These are phyloP conservation scores for Peronospora farinosa DNA, from an alignment of 352 stramenopile species.

Conservation along the genomic window DNA sequence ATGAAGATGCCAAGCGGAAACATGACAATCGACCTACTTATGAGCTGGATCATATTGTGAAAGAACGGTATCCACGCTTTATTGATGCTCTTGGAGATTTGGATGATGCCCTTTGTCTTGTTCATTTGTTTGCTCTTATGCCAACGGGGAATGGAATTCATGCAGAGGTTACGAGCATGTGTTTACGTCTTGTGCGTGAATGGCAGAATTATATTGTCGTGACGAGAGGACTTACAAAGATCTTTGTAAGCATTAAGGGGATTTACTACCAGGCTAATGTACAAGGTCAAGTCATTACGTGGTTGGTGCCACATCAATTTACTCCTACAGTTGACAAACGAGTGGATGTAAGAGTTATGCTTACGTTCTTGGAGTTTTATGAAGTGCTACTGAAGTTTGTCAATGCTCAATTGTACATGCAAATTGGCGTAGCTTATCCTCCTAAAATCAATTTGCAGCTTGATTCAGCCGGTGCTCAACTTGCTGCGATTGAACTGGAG, in stretches of 20 bases:
- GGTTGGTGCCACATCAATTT: slow-evolving; percentile 98
- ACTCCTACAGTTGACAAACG: slow-evolving; percentile 94
- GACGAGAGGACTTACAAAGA: slow-evolving; percentile 90
- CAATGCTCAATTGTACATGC: slow-evolving; percentile 96
- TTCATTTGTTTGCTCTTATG: slow-evolving; percentile 96
- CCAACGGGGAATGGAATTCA: slow-evolving; percentile 88
- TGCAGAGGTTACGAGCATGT: slow-evolving; percentile 84
- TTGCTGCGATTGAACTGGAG: slow-evolving; percentile 65
- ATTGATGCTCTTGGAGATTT: slow-evolving; percentile 95
- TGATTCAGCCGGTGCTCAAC: slow-evolving; percentile 65
- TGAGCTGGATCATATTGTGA: slow-evolving; percentile 96
- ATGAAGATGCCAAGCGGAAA: slow-evolving; percentile 69
- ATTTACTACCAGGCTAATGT: slow-evolving; percentile 97
- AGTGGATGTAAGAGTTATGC: slow-evolving; percentile 98
- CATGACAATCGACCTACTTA: slow-evolving; percentile 90
- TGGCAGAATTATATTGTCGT: slow-evolving; percentile 95
- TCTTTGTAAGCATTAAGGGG: slow-evolving; percentile 99
- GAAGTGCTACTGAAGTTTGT: slow-evolving; percentile 97
- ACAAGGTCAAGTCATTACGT: slow-evolving; percentile 92
- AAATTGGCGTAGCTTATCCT: slow-evolving; percentile 92
- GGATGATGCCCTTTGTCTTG: slow-evolving; percentile 96
- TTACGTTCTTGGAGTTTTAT: slow-evolving; percentile 99
- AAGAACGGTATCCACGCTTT: slow-evolving; percentile 98
- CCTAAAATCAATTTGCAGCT: slow-evolving; percentile 86
- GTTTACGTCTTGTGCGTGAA: slow-evolving; percentile 88